Base-by-base conservation (phyloP, 1,284 basidiomycete genomes). In the Fomitopsis palustris region DNA sequence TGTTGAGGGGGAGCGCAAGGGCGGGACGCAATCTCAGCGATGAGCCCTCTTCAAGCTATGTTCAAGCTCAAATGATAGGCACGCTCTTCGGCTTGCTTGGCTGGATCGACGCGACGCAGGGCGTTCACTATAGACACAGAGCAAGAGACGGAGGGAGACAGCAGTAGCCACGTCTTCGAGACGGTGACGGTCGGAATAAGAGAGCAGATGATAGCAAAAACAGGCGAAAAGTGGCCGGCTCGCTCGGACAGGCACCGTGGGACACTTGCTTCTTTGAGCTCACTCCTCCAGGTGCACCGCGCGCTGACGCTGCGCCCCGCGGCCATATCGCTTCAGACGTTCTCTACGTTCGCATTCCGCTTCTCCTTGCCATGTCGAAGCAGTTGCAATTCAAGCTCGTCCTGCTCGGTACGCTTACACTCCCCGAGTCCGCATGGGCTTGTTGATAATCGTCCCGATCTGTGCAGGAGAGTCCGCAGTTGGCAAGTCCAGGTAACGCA, bases 381-480 rank as follows among this genome's bases (percentile, higher is more conserved):
- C 90, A 92, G 74, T 89, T 82, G 66, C 90, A 92, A 76, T 92
- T 92, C 78, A 96, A 96, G 75, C 90, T 96, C 65, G 94, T 96
- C 59, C 84, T 96, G 41, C 85, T 96, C 61, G 94, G 94, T 95
- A 54, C 63, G 81, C 74, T 9, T 52, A 2, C 31, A 41, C 35
- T 65, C 55, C 17, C 4, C 1, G 2, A 31, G 14, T 19, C 6
- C 7, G 60, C 17, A 39, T 25, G 14, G 9, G 1, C 16, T 27
- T 31, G 8, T 37, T 62, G 29, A 56, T 43, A 10, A 17, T 21
- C 19, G 62, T 53, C 55, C 39, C 17, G 33, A 16, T 31, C 52
- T 10, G 12, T 60, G 27, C 70, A 93, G 95, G 96, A 70, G 96
- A 98, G 78, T 96, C 94, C 49, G 95, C 96, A 49, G 96, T 98